Percentiles rank a stretch among this genome's conserved stretches.
These are phyloP conservation scores for Boletus sensibilis DNA, from an alignment of 768 basidiomycete genomes.

Conservation along the genomic window DNA sequence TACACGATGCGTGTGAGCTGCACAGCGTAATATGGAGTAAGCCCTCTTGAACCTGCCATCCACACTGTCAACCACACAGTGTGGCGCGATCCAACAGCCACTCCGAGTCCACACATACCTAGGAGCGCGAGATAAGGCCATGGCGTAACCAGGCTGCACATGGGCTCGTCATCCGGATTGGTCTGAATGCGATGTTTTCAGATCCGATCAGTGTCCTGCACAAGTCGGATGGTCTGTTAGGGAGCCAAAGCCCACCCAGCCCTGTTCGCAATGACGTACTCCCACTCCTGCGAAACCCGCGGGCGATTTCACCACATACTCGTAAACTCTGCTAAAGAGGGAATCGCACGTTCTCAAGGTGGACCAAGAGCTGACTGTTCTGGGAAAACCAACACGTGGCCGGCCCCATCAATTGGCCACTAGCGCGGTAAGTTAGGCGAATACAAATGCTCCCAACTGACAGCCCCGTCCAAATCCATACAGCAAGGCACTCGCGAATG, in stretches of 20 bases:
- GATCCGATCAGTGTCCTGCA: background rate
- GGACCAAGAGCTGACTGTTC: conserved; percentile 9
- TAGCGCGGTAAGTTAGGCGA: conserved; percentile 15
- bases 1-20: conserved; percentile 16
- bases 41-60: background rate
- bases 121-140: conserved; percentile 13
- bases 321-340: conserved; percentile 16
- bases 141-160: conserved; percentile 7
- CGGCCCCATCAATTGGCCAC: background rate
- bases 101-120: background rate
- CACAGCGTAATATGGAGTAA: conserved; percentile 4
- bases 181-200: conserved; percentile 4
- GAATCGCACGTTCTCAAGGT: conserved; percentile 18
- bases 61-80: background rate
- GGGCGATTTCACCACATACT: conserved; percentile 11
- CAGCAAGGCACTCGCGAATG: background rate
- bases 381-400: conserved; percentile 19
- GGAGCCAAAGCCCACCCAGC: background rate
- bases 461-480: conserved; percentile 3
- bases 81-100: background rate
- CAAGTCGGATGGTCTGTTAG: background rate
- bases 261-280: conserved; percentile 18
- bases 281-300: conserved; percentile 24
- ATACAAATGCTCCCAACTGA: conserved; percentile 19
- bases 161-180: background rate